Evolutionary conservation across 768 basidiomycete genomes (phyloP).

Genomic region (Boletellus emodensis): DNA sequence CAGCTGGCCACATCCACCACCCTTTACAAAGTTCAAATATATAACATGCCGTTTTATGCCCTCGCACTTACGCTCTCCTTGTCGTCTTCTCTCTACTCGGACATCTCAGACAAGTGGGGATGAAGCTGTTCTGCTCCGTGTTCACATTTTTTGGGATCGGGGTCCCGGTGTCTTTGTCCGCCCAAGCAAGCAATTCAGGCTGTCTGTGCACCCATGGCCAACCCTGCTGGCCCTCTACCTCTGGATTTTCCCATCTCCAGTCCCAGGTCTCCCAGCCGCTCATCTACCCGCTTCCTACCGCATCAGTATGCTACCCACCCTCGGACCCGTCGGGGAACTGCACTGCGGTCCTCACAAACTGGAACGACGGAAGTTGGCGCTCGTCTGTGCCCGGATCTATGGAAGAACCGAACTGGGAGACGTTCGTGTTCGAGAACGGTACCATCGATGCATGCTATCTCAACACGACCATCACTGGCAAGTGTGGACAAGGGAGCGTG

Average conservation of each 20-base stretch:
- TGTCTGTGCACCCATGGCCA: slow-evolving; percentile 38
- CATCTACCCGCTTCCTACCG: slow-evolving; percentile 38
- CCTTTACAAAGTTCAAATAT: no score
- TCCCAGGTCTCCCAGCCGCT: slow-evolving; percentile 42
- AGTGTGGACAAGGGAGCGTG: slow-evolving; percentile 19
- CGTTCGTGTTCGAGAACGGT: slow-evolving; percentile 37
- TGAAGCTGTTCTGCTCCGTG: no score
- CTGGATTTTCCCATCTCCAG: slow-evolving; percentile 32
- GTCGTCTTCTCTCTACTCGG: no score
- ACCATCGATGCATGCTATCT: slow-evolving; percentile 39
- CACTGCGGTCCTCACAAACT: slow-evolving; percentile 26
- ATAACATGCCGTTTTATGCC: no score
- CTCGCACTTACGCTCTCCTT: no score
- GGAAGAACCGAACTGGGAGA: slow-evolving; percentile 33
- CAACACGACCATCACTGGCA: slow-evolving; percentile 25
- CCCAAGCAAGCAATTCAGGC: neutral
- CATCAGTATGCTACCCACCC: slow-evolving; percentile 39
- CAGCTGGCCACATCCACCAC: no score
- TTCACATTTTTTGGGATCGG: no score
- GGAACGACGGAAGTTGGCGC: slow-evolving; percentile 37
- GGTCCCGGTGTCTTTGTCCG: neutral
- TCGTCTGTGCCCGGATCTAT: slow-evolving; percentile 39
- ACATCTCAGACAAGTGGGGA: no score
- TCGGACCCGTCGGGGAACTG: slow-evolving; percentile 38
- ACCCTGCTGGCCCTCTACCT: slow-evolving; percentile 41